These are phyloP conservation scores for Mycena galopus DNA, from an alignment of 768 basidiomycete genomes.

Conservation along the genomic window DNA sequence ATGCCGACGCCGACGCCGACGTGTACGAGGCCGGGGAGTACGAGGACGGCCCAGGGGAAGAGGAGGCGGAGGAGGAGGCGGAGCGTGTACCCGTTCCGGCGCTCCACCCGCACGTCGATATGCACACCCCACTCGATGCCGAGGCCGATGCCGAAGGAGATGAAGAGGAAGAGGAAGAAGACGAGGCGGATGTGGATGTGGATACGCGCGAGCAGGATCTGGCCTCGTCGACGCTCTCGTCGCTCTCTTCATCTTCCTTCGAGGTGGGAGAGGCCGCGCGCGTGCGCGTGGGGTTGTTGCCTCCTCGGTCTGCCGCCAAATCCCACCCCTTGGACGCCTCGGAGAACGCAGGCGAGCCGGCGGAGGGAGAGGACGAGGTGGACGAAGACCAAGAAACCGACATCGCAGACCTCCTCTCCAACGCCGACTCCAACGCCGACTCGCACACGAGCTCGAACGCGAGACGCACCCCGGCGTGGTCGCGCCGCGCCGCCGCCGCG, in stretches of 20 bases:
- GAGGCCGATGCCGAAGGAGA: background rate
- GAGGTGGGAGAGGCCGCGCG: background rate
- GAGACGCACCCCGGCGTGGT: slow-evolving; percentile 50
- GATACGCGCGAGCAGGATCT: slow-evolving; percentile 21
- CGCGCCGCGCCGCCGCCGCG: slow-evolving; percentile 56
- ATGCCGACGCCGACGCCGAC: too few species aligned
- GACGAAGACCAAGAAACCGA: background rate
- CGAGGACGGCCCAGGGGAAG: too few species aligned
- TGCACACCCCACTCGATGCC: background rate
- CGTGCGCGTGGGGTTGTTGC: background rate
- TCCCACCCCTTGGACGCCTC: background rate
- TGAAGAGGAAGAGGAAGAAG: background rate
- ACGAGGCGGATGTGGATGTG: background rate
- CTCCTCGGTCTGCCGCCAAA: background rate
- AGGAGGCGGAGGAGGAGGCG: background rate
- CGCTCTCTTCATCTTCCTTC: background rate
- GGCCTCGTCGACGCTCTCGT: slow-evolving; percentile 17
- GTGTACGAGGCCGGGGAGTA: too few species aligned
- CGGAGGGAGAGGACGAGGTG: background rate
- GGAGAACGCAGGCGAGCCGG: background rate
- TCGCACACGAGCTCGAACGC: background rate
- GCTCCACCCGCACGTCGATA: slow-evolving; percentile 9
- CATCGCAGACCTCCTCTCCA: background rate
- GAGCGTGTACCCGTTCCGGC: background rate
- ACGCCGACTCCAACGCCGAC: background rate